A percentile compares a stretch with the other conserved stretches of the same genome.
phyloP scores from a whole-genome alignment of 169 alveolate species.

The Eimeria sp. region DNA sequence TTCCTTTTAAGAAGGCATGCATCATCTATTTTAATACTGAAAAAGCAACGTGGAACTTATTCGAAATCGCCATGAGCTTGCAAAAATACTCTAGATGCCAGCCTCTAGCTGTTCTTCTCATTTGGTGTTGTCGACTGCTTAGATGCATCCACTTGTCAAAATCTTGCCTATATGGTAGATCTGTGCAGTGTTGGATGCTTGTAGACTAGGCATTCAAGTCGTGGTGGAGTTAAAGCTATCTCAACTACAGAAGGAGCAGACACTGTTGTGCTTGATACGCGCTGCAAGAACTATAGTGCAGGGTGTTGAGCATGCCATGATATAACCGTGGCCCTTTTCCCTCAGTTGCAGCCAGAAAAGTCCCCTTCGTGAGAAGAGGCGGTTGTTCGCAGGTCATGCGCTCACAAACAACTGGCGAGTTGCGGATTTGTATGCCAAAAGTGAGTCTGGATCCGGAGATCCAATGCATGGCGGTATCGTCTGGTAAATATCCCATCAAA shows the following conservation, averaged over 20 bases:
- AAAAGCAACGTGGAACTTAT: no score
- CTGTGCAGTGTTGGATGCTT: background rate
- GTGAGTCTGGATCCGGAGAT: background rate
- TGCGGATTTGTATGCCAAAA: constrained; percentile 50
- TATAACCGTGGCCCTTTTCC: background rate
- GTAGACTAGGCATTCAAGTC: background rate
- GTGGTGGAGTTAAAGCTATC: background rate
- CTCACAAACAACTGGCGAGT: constrained; percentile 70
- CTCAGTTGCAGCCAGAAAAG: background rate
- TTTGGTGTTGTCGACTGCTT: background rate
- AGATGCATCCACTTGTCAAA: background rate
- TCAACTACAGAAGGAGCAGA: background rate
- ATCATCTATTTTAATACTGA: no score
- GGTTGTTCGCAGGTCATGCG: constrained; percentile 1
- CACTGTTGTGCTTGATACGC: background rate
- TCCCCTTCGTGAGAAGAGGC: background rate
- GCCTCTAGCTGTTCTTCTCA: background rate
- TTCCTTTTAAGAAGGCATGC: no score
- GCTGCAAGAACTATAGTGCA: background rate
- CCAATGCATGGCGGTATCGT: background rate
- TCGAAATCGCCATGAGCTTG: background rate
- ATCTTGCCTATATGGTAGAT: background rate
- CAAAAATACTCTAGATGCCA: background rate
- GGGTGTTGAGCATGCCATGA: background rate
- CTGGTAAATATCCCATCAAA: background rate